Evolutionary conservation across 805 yeast genomes (phyloP).

Genomic region (Ogataea nonfermentans): DNA sequence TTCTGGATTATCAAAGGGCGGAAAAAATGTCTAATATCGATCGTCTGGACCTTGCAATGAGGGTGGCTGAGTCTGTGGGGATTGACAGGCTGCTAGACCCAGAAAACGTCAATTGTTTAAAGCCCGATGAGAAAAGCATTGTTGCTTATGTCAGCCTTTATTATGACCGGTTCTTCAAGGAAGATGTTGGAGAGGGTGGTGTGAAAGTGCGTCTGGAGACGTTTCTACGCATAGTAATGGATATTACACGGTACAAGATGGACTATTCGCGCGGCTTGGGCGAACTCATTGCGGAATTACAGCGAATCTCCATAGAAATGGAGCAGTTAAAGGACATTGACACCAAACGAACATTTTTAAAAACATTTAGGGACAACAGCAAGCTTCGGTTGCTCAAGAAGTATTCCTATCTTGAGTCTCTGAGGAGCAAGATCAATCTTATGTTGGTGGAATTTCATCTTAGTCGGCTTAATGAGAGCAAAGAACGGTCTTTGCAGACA

Average conservation of each 20-base stretch:
- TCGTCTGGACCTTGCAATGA: slow-evolving; percentile 39
- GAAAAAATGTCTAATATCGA: slow-evolving; percentile 29
- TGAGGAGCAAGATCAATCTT: slow-evolving; percentile 22
- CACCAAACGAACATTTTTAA: not conserved
- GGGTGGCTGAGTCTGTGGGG: slow-evolving; percentile 44
- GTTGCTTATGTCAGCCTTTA: slow-evolving; percentile 59
- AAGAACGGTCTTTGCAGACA: slow-evolving; percentile 14
- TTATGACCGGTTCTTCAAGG: slow-evolving; percentile 43
- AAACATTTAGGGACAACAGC: slow-evolving; percentile 9
- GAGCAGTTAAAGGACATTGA: slow-evolving; percentile 1
- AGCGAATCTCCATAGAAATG: slow-evolving; percentile 12
- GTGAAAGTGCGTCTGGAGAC: slow-evolving; percentile 27
- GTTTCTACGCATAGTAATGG: slow-evolving; percentile 23
- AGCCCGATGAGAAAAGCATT: slow-evolving; percentile 61
- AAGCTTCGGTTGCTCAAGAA: slow-evolving; percentile 18
- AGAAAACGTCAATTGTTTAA: slow-evolving; percentile 47
- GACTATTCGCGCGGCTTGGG: slow-evolving; percentile 17
- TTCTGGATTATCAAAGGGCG: slow-evolving; percentile 35
- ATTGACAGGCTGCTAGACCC: slow-evolving; percentile 53
- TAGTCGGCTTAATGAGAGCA: slow-evolving; percentile 18
- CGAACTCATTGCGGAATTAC: slow-evolving; percentile 14
- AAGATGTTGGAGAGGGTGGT: slow-evolving; percentile 3
- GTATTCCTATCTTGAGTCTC: slow-evolving; percentile 13
- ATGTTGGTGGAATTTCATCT: slow-evolving; percentile 21
- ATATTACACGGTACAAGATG: slow-evolving; percentile 20